phyloP scores from a whole-genome alignment of 2,329 filamentous ascomycete genomes.

The Sphaerulina vaccinii region DNA sequence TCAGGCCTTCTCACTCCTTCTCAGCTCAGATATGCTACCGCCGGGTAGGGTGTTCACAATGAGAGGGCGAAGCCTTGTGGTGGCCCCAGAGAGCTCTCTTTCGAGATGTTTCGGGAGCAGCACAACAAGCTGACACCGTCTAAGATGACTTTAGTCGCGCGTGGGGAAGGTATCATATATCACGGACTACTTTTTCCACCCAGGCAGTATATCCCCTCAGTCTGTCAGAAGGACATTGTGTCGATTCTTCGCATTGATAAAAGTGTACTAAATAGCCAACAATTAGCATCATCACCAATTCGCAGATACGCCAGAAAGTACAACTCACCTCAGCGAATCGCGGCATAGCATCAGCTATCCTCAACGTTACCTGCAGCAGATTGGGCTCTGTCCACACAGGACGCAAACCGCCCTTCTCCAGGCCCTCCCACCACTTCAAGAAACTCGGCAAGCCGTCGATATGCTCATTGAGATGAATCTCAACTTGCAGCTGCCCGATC shows the following conservation, averaged over 20 bases:
- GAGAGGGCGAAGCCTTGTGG: too few species aligned
- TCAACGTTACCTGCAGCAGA: not conserved
- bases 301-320: not conserved
- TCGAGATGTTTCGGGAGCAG: too few species aligned
- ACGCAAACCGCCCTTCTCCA: slow-evolving; percentile 4
- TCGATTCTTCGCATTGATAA: not conserved
- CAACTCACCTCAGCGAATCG: slow-evolving; percentile 1
- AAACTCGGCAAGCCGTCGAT: slow-evolving; percentile 1
- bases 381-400: slow-evolving; percentile 8
- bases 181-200: too few species aligned
- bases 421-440: slow-evolving; percentile 5
- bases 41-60: too few species aligned
- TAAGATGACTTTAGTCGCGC: too few species aligned
- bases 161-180: too few species aligned
- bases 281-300: not conserved
- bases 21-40: too few species aligned
- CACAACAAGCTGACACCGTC: too few species aligned
- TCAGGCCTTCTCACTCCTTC: too few species aligned
- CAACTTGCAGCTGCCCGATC: slow-evolving; percentile 4
- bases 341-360: not conserved
- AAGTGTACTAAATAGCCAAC: not conserved
- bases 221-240: not conserved
- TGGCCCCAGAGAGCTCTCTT: too few species aligned
- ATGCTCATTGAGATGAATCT: slow-evolving; percentile 5
- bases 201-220: not conserved